phyloP scores from a whole-genome alignment of 1,284 basidiomycete species.

The Ganoderma resinaceum region DNA sequence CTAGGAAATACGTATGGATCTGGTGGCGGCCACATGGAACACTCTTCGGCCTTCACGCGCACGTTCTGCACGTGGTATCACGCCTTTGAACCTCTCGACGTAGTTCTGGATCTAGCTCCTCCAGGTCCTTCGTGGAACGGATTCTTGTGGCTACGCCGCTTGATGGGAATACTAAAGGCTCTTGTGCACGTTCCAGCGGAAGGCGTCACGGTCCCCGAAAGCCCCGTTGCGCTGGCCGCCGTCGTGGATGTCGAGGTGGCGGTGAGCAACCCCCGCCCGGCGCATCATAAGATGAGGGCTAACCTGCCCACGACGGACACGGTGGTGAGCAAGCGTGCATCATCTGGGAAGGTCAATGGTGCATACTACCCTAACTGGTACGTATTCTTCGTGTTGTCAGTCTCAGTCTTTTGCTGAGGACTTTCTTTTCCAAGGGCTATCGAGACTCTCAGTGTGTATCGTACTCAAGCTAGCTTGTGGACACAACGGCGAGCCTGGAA shows the following conservation, averaged over 20 bases:
- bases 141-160: background rate
- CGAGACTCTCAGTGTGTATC: slow-evolving; percentile 75
- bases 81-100: background rate
- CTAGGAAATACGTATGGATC: too few species aligned
- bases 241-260: background rate
- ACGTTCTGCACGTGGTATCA: background rate
- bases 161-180: background rate
- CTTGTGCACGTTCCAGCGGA: background rate
- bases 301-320: slow-evolving; percentile 52
- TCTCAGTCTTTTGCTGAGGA: slow-evolving; percentile 17
- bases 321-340: slow-evolving; percentile 52
- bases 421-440: slow-evolving; percentile 64
- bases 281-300: background rate
- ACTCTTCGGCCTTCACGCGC: background rate
- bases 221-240: background rate
- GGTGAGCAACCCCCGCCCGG: too few species aligned
- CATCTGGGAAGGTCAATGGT: slow-evolving; percentile 54
- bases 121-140: too few species aligned
- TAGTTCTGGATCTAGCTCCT: background rate
- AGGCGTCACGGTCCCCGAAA: background rate
- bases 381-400: background rate
- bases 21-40: background rate
- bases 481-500: background rate
- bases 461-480: background rate
- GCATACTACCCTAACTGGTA: slow-evolving; percentile 77